Conservation (phyloP, 2,329 filamentous ascomycete species). For the Cadophora luteo-olivacea region DNA sequence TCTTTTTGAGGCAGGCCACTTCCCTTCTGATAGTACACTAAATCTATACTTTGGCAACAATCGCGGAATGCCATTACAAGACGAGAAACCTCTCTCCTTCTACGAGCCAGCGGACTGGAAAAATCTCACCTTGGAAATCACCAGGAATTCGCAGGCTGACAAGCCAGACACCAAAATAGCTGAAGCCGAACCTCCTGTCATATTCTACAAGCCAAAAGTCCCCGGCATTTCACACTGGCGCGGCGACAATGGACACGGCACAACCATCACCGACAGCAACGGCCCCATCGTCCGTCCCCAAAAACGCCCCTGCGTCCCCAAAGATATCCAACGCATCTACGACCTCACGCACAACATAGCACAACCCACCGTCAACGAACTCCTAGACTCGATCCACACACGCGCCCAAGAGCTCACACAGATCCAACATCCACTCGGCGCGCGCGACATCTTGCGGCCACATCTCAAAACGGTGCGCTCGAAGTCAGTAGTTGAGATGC, state of each 20-base stretch:
- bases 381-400: conserved; percentile 5
- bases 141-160: background rate
- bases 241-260: background rate
- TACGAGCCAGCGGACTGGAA: conserved; percentile 13
- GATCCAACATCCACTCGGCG: conserved; percentile 8
- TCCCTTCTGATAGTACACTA: conserved; percentile 28
- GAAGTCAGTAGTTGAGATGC: conserved; percentile 18
- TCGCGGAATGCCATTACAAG: conserved; percentile 9
- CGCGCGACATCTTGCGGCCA: conserved; percentile 7
- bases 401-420: background rate
- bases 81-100: conserved; percentile 5
- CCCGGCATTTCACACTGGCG: background rate
- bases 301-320: background rate
- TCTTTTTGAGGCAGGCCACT: conserved; percentile 23
- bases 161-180: background rate
- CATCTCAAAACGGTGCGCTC: background rate
- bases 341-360: conserved; percentile 8
- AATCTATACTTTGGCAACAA: conserved; percentile 24
- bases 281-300: background rate
- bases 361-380: conserved; percentile 19
- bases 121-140: conserved; percentile 11
- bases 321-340: conserved; percentile 10
- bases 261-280: background rate
- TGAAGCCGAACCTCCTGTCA: background rate
- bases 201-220: background rate